These are phyloP conservation scores for Leavenworthia alabamica DNA, from an alignment of 345 rosid genomes.

Conservation along the genomic window DNA sequence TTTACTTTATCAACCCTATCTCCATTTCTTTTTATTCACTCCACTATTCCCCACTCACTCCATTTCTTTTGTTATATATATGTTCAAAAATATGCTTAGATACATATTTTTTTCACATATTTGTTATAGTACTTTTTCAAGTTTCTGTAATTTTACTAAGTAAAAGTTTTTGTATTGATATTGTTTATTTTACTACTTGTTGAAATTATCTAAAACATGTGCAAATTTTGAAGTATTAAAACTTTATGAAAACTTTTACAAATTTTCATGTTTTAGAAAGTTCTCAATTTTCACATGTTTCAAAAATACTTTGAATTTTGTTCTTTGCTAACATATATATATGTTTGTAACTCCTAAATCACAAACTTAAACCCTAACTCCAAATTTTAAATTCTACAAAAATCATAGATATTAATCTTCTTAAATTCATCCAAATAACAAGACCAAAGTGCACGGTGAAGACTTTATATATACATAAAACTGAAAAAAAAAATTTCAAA, in stretches of 20 bases:
- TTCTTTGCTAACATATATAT: no score
- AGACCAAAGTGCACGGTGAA: neutral
- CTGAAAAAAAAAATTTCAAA: no score
- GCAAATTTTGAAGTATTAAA: neutral
- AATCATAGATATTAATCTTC: neutral
- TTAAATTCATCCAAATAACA: neutral
- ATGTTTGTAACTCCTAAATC: neutral
- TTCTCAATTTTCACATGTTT: neutral
- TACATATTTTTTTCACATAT: neutral
- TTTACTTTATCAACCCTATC: conserved; percentile 20
- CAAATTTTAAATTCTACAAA: neutral
- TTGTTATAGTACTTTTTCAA: neutral
- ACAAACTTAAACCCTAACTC: neutral
- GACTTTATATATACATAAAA: neutral
- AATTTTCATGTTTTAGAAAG: neutral
- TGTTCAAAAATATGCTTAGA: neutral
- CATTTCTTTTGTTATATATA: neutral
- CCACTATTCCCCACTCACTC: conserved; percentile 9
- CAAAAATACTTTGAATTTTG: no score
- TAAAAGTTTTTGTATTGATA: no score
- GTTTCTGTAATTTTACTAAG: neutral
- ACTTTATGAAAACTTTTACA: neutral
- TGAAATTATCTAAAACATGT: neutral
- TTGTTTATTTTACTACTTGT: no score
- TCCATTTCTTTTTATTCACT: conserved; percentile 9